Base-by-base conservation (phyloP, 257 asterid genomes). In the Haberlea rhodopensis region DNA sequence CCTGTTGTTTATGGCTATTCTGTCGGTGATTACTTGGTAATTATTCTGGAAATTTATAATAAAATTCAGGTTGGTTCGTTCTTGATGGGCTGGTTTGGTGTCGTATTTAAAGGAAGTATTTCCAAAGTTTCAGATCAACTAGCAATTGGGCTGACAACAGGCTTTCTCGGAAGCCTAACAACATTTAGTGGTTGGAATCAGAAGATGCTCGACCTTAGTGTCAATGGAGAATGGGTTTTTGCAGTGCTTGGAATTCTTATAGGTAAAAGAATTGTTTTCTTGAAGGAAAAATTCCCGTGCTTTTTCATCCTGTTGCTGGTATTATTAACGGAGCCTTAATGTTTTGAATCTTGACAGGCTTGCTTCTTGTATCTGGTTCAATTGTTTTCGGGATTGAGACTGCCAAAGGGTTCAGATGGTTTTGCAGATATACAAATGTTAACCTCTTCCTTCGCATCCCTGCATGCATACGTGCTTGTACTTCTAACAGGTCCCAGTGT, bases 181-280 rank as follows among this genome's bases (percentile, higher is more conserved):
- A 94, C 99, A 24, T 90, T 94, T 79, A 90, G 99, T 60, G 97
- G 99, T 28, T 90, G 99, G 97, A 94, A 94, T 56, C 99, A 90
- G 32, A 86, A 82, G 78, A 80, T 90, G 91, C 87, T 90, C 0
- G 97, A 90, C 57, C 95, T 94, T 53, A 84, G 92, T 59, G 78
- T 74, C 40, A 57, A 85, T 22, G 95, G 89, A 26, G 87, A 32
- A 27, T 94, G 97, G 96, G 83, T 65, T 11, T 94, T 87, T 55
- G 78, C 91, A 19, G 51, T 81, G 7, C 96, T 94, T 19, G 91
- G 96, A 53, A 62, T 86, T 77, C 8, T 78, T 48, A 11, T 88
- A 70, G 95, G 99, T 92, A 75, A 23, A 46, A 16, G 40, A 62
- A 3, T 31, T 48, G 7, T 8, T 29, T 45, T 48, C 28, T 23